These are phyloP conservation scores for Neurospora sp. DNA, from an alignment of 495 filamentous ascomycete genomes.

Conservation along the genomic window DNA sequence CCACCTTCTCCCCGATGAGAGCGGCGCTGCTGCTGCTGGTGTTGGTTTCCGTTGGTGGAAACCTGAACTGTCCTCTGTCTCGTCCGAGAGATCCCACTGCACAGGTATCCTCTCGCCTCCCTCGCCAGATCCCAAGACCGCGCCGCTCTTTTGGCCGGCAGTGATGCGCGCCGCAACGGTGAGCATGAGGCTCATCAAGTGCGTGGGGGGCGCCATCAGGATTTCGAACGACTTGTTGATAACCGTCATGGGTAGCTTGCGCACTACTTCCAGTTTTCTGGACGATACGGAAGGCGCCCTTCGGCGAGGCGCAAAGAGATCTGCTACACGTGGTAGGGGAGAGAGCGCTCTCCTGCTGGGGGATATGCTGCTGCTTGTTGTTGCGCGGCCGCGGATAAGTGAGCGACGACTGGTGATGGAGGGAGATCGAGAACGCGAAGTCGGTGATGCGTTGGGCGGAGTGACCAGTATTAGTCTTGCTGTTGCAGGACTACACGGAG, in stretches of 20 bases:
- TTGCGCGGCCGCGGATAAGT: slow-evolving; percentile 18
- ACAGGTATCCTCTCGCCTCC: slow-evolving; percentile 41
- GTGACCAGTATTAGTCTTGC: background rate
- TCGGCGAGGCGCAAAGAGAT: slow-evolving; percentile 47
- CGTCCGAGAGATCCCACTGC: slow-evolving; percentile 45
- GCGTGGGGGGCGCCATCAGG: slow-evolving; percentile 62
- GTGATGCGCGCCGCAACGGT: slow-evolving; percentile 67
- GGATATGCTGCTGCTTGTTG: slow-evolving; percentile 26
- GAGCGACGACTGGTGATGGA: slow-evolving; percentile 5
- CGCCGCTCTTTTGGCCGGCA: slow-evolving; percentile 48
- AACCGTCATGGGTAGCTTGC: slow-evolving; percentile 54
- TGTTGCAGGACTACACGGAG: slow-evolving; percentile 5
- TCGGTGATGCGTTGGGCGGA: slow-evolving; percentile 1
- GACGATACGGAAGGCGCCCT: background rate
- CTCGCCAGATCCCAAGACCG: slow-evolving; percentile 38
- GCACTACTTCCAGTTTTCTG: slow-evolving; percentile 27
- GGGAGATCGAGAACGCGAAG: background rate
- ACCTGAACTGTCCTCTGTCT: slow-evolving; percentile 16
- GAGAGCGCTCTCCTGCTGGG: slow-evolving; percentile 55
- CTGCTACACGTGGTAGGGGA: slow-evolving; percentile 56
- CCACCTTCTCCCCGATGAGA: slow-evolving; percentile 1
- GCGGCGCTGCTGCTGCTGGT: slow-evolving; percentile 7
- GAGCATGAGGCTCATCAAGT: slow-evolving; percentile 67
- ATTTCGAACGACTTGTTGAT: slow-evolving; percentile 67
- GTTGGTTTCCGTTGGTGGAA: slow-evolving; percentile 14